These are phyloP conservation scores for Cynara cardunculus DNA, from an alignment of 129 eudicot genomes.

Conservation along the genomic window DNA sequence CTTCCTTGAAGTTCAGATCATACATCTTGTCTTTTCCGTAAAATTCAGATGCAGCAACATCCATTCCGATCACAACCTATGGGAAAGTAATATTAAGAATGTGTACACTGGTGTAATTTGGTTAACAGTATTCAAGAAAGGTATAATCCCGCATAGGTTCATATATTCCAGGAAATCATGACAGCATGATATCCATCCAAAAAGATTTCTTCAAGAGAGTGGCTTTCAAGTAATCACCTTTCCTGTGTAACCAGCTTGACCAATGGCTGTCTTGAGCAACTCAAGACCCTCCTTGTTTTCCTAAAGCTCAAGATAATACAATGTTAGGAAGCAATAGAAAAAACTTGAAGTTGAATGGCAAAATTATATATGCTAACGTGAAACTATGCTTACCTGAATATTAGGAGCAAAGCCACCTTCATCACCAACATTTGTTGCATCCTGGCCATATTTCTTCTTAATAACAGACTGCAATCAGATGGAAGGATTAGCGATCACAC, in stretches of 20 bases:
- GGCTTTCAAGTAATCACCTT: slow-evolving; percentile 43
- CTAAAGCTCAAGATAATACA: slow-evolving; percentile 30
- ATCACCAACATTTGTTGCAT: slow-evolving; percentile 99
- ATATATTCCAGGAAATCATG: not conserved
- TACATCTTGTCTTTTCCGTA: slow-evolving; percentile 79
- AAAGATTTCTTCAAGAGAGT: not conserved
- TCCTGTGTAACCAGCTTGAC: slow-evolving; percentile 88
- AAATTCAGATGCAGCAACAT: slow-evolving; percentile 98
- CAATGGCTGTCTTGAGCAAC: slow-evolving; percentile 92
- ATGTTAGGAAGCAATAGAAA: not conserved
- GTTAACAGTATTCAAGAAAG: not conserved
- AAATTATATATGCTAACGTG: not conserved
- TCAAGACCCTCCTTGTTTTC: slow-evolving; percentile 99
- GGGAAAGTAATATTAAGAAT: not conserved
- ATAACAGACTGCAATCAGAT: slow-evolving; percentile 68
- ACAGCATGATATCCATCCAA: not conserved
- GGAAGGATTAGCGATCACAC: not conserved
- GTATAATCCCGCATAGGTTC: not conserved
- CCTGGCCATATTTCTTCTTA: slow-evolving; percentile 99
- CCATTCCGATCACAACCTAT: slow-evolving; percentile 98
- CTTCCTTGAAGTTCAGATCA: slow-evolving; percentile 98
- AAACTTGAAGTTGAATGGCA: not conserved
- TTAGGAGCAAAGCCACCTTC: slow-evolving; percentile 99
- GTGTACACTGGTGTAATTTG: no score
- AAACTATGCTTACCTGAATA: slow-evolving; percentile 59